Evolutionary conservation across 352 stramenopile genomes (phyloP), one percentile per base, ranked within the genome.

Genomic region (Phytopythium litorale): DNA sequence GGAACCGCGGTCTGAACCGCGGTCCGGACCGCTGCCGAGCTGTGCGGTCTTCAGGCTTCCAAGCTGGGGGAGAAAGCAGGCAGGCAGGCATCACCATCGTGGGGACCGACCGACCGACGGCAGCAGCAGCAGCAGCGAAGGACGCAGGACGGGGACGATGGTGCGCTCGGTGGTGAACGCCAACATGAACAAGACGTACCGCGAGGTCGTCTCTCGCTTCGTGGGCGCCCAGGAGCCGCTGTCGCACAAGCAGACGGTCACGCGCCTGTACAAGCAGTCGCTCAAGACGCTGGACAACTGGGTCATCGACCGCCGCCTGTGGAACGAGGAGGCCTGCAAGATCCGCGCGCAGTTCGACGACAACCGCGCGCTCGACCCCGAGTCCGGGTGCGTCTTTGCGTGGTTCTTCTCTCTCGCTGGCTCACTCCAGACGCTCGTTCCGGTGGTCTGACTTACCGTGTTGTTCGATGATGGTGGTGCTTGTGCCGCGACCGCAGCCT

Each of bases 241-340:
- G 43, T 79, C 87, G 68, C 89, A 97, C 76, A 89, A 94, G 78
- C 89, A 97, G 76, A 83, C 73, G 54, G 89, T 97, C 61, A 85
- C 82, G 72, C 84, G 96, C 32, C 76, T 99, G 67, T 99, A 99
- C 76, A 96, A 97, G 66, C 76, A 97, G 69, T 92, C 91, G 62
- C 87, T 99, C 67, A 98, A 98, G 82, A 89, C 83, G 46, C 76
- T 98, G 53, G 81, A 92, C 58, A 97, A 81, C 73, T 99, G 96
- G 96, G 72, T 92, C 64, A 97, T 98, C 64, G 94, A 98, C 78
- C 88, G 96, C 64, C 91, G 98, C 63, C 85, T 98, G 63, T 99
- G 97, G 80, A 94, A 98, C 74, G 88, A 98, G 37, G 90, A 98
- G 76, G 85, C 89, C 63, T 97, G 88, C 56, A 92, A 94, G 70